phyloP scores from a whole-genome alignment of 768 basidiomycete species.

The Suillus hirtellus region DNA sequence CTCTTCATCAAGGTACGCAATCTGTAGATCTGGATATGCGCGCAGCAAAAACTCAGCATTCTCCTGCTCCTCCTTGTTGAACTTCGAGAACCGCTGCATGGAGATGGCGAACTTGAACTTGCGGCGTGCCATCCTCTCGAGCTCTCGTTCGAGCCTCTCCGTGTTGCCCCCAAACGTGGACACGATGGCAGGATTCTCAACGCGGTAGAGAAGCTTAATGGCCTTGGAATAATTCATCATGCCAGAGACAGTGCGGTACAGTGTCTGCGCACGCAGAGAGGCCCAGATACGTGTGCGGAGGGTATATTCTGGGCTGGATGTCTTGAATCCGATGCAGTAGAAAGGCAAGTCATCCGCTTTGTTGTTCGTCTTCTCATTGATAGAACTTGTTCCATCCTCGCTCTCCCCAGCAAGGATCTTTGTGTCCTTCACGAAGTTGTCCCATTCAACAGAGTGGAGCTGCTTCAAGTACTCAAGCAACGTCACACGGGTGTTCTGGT shows the following conservation, averaged over 20 bases:
- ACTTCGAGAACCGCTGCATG: conserved; percentile 99
- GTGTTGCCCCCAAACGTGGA: conserved; percentile 96
- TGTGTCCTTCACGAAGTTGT: conserved; percentile 99
- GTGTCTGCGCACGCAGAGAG: conserved; percentile 94
- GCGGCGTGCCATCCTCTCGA: conserved; percentile 94
- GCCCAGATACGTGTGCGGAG: conserved; percentile 99
- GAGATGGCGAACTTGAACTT: conserved; percentile 99
- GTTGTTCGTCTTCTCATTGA: conserved; percentile 68
- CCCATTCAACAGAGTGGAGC: conserved; percentile 98
- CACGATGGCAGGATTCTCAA: conserved; percentile 97
- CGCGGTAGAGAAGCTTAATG: conserved; percentile 97
- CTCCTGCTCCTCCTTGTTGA: conserved; percentile 98
- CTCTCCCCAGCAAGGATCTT: conserved; percentile 97
- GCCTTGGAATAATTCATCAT: conserved; percentile 99
- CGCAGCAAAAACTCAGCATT: conserved; percentile 97
- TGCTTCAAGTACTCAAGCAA: conserved; percentile 98
- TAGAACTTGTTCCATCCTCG: conserved; percentile 48
- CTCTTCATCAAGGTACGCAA: conserved; percentile 97
- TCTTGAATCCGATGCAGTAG: conserved; percentile 99
- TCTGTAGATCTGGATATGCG: conserved; percentile 97
- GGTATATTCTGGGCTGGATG: conserved; percentile 97
- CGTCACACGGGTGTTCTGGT: conserved; percentile 94
- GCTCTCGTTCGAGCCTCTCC: conserved; percentile 90
- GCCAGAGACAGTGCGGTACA: conserved; percentile 97
- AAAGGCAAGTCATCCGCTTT: conserved; percentile 95